Evolutionary conservation across 768 basidiomycete species (phyloP), one percentile per base, ranked within the genome.

Genomic region (Suillus lakei): DNA sequence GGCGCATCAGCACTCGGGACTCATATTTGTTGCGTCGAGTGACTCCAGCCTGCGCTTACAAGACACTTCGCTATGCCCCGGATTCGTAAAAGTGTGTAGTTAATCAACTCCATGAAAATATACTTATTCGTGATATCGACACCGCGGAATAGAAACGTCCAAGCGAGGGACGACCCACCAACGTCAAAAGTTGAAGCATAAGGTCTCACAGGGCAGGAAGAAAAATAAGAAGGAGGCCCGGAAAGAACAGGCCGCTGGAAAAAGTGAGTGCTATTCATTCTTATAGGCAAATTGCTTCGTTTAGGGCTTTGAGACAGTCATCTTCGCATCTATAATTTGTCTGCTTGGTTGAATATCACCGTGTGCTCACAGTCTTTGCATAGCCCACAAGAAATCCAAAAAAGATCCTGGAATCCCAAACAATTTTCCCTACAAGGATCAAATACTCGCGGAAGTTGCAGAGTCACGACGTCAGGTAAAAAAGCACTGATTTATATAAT

Each of bases 331-430:
- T 6, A 23, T 23, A 12, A 2, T 16, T 39, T 18, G 28, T 26
- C 38, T 7, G 38, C 56, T 44, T 50, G 70, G 70, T 28, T 60
- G 60, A 64, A 34, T 43, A 36, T 63, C 10, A n/a, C 6, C 21
- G 32, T 34, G 59, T 71, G 58, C 60, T 48, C 51, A 44, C 30
- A 32, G 30, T n/a, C 59, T 51, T 61, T 34, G 15, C 48, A 4
- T 68, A 92, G 92, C 92, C 77, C 87, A 89, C 67, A 84, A 87
- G 72, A 76, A 76, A 64, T 76, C 74, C 9, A 78, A 70, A 67
- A 96, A 94, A 76, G 96, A 98, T 76, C 94, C 92, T 36, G 96
- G 96, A 53, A 95, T 98, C 69, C 96, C 96, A 8, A 96, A 92
- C 78, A 89, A 88, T 65, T 95, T 95, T 79, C 95, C 94, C 5